Conservation (phyloP, 306 rosid species). For the Trifolium subterraneum region DNA sequence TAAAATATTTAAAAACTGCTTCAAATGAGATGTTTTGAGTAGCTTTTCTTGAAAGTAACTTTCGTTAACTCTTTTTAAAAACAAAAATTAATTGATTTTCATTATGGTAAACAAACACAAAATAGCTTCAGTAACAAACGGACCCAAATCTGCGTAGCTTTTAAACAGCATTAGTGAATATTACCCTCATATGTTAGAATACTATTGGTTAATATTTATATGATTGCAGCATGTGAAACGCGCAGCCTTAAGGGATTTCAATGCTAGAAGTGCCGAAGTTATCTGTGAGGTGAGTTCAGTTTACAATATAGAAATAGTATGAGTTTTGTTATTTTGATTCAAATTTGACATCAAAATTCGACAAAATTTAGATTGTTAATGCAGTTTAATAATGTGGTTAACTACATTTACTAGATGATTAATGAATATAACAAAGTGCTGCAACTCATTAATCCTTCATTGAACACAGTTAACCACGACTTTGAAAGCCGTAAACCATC, state of each 20-base stretch:
- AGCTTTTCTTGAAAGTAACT: not conserved
- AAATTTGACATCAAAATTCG: no score
- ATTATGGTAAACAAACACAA: not conserved
- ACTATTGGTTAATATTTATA: constrained; percentile 19
- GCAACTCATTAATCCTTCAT: no score
- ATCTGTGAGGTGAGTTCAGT: constrained; percentile 70
- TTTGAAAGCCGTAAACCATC: no score
- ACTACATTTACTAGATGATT: no score
- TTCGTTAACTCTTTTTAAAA: not conserved
- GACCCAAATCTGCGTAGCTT: constrained; percentile 1
- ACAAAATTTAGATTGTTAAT: no score
- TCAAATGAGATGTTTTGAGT: not conserved
- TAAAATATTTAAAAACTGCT: no score
- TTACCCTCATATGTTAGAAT: not conserved
- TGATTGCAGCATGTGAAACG: constrained; percentile 84
- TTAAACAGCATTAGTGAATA: not conserved
- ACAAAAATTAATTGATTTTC: no score
- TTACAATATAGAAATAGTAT: no score
- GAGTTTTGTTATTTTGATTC: no score
- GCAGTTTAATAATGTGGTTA: no score
- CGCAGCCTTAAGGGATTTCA: constrained; percentile 66
- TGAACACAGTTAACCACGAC: no score
- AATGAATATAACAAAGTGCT: no score
- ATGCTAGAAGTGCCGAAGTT: constrained; percentile 87
- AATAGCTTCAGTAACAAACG: not conserved